These are phyloP conservation scores for Xylaria sp. DNA, from an alignment of 2,329 filamentous ascomycete species.

Conservation along the genomic window DNA sequence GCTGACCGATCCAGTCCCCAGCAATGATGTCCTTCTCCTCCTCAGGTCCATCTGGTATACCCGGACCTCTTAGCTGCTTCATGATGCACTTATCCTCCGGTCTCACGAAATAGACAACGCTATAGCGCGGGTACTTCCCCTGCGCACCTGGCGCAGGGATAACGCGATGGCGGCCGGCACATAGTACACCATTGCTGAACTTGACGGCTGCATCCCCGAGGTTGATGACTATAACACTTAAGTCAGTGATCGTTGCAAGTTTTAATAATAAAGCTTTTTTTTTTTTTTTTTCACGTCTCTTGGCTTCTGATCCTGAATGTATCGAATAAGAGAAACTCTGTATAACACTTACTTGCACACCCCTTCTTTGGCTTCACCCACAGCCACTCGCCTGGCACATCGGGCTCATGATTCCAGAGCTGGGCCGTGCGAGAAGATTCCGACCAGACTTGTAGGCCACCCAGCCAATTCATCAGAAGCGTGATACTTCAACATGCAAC, in stretches of 20 bases:
- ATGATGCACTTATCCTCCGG: conserved; percentile 49
- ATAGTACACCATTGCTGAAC: conserved; percentile 50
- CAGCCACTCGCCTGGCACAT: conserved; percentile 49
- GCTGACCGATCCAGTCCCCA: conserved; percentile 45
- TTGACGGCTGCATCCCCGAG: conserved; percentile 53
- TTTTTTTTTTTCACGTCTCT: too few relatives aligned
- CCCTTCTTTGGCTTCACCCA: conserved; percentile 52
- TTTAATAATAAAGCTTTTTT: too few relatives aligned
- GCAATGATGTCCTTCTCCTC: conserved; percentile 43
- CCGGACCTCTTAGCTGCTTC: conserved; percentile 42
- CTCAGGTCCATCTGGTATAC: conserved; percentile 41
- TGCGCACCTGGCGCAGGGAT: conserved; percentile 49
- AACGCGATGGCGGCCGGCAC: conserved; percentile 52
- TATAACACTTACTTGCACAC: conserved; percentile 45
- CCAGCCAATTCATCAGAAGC: conserved; percentile 54
- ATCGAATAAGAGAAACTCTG: background rate
- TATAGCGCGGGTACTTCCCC: conserved; percentile 48
- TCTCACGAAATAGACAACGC: conserved; percentile 52
- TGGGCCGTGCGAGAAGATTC: conserved; percentile 45
- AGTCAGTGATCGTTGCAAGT: background rate
- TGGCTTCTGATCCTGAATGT: background rate
- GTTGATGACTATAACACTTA: conserved; percentile 48
- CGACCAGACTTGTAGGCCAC: conserved; percentile 53
- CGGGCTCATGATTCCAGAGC: conserved; percentile 43
- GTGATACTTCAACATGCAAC: conserved; percentile 46